Conservation (phyloP, 495 filamentous ascomycete genomes). For the Penicillium cosmopolitanum region DNA sequence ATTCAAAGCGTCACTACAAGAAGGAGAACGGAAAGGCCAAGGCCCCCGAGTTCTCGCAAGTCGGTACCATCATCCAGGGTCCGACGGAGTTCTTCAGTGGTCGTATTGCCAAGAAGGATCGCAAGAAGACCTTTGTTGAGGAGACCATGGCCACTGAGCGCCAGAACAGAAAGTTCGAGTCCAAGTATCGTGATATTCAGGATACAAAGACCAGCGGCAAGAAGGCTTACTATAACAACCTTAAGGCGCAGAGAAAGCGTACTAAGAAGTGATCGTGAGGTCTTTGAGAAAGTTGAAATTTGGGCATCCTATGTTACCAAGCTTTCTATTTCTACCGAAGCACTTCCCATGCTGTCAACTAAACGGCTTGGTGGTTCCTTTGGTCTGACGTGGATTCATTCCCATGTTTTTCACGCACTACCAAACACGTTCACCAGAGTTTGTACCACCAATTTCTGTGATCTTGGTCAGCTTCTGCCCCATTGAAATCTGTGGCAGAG, state of each 20-base stretch:
- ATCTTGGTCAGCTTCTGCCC: conserved; percentile 22
- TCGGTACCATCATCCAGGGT: conserved; percentile 87
- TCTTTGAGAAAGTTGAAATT: neutral
- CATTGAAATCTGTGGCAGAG: neutral
- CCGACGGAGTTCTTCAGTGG: conserved; percentile 84
- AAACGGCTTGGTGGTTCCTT: neutral
- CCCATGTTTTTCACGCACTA: conserved; percentile 8
- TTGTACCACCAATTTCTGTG: conserved; percentile 45
- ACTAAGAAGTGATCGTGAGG: conserved; percentile 32
- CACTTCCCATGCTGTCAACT: neutral
- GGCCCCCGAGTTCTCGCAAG: conserved; percentile 79
- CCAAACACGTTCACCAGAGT: conserved; percentile 38
- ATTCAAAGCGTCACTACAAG: conserved; percentile 90
- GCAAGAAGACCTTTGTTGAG: conserved; percentile 89
- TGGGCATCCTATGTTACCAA: neutral
- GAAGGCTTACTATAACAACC: conserved; percentile 69
- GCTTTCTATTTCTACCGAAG: neutral
- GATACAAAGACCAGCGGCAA: conserved; percentile 69
- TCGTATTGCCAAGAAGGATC: conserved; percentile 81
- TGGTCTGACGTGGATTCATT: neutral
- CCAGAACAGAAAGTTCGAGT: conserved; percentile 62
- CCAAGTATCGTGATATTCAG: conserved; percentile 73
- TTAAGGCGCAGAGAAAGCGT: conserved; percentile 60
- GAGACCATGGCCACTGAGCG: conserved; percentile 74
- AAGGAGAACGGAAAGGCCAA: conserved; percentile 70